These are phyloP conservation scores for Kwoniella mangroviensis DNA, from an alignment of 768 basidiomycete species.

Conservation along the genomic window DNA sequence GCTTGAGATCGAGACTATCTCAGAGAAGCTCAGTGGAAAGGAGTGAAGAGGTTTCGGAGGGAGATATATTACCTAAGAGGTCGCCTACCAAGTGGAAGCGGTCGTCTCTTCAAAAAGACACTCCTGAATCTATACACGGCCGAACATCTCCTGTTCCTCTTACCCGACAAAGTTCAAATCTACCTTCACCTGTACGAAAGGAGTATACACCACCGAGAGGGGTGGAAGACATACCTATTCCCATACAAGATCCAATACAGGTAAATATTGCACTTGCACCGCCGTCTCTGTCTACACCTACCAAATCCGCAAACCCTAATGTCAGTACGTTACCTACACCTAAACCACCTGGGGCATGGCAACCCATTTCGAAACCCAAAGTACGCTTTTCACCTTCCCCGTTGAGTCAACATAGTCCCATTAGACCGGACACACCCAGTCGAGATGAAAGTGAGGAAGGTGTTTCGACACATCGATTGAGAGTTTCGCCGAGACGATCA, in stretches of 20 bases:
- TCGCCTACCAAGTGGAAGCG: background rate
- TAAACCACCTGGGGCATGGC: constrained; percentile 35
- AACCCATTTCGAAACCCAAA: constrained; percentile 17
- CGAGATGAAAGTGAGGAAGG: constrained; percentile 13
- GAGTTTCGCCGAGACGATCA: constrained; percentile 16
- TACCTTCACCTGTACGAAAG: background rate
- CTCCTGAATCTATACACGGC: background rate
- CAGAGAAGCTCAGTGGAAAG: background rate
- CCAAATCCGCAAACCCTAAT: constrained; percentile 3
- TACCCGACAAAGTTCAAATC: constrained; percentile 2
- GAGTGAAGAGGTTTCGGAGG: background rate
- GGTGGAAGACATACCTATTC: constrained; percentile 16
- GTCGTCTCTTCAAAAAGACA: background rate
- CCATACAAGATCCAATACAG: constrained; percentile 28
- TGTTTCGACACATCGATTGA: constrained; percentile 36
- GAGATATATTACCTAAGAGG: background rate
- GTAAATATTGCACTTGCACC: constrained; percentile 27
- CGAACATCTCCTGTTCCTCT: background rate
- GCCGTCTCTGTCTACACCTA: background rate
- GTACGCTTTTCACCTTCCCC: constrained; percentile 38
- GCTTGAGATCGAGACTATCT: constrained; percentile 13
- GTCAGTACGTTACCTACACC: constrained; percentile 15
- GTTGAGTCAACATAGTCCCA: constrained; percentile 8
- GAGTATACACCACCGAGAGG: background rate
- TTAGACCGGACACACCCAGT: constrained; percentile 2